Evolutionary conservation across 208 protist species (phyloP), one percentile per base, ranked within the genome.

Genomic region (Tritrichomonas foetus): DNA sequence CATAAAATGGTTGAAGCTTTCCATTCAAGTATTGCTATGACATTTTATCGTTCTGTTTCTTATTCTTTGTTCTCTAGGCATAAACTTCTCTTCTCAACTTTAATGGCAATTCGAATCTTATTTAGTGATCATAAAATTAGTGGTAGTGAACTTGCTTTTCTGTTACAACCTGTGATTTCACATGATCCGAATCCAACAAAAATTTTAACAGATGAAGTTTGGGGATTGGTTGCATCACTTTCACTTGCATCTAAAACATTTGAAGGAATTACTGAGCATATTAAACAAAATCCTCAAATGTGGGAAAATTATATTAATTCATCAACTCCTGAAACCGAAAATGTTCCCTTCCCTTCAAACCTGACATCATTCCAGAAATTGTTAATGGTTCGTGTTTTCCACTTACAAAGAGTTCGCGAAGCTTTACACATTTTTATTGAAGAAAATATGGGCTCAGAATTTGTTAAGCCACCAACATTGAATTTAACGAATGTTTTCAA

Each of bases 1-100:
- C 14, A 89, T 5, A 36, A 89, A 50, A 57, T 53, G 30, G 57
- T 89, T 47, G 44, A 89, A 41, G 20, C 9, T 25, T 89, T 89
- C 20, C 41, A 89, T 50, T 36, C 44, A 22, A 89, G 14, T 33
- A 89, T 89, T 61, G 47, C 78, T 13, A 89, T 20, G 22, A 33
- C 9, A 3, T 89, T 89, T 47, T 89, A 89, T 57, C 41, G 57
- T 57, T 53, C 41, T 39, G 47, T 89, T 89, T 89, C 78, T 39
- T 89, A 98, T 93, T 98, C 98, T 36, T 96, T 99, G 36, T 99
- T 99, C 95, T 98, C 99, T 96, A 96, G 96, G 44, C 98, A 99
- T 96, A 99, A 99, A 96, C 96, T 99, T 33, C 97, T 99, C 49
- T 99, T 99, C 57, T 97, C 98, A 47, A 99, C 99, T 95, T 98